A percentile compares a stretch with the other conserved stretches of the same genome.
These are phyloP conservation scores for Tetradesmus lagerheimii DNA, from an alignment of 139 green algal species.

Conservation along the genomic window DNA sequence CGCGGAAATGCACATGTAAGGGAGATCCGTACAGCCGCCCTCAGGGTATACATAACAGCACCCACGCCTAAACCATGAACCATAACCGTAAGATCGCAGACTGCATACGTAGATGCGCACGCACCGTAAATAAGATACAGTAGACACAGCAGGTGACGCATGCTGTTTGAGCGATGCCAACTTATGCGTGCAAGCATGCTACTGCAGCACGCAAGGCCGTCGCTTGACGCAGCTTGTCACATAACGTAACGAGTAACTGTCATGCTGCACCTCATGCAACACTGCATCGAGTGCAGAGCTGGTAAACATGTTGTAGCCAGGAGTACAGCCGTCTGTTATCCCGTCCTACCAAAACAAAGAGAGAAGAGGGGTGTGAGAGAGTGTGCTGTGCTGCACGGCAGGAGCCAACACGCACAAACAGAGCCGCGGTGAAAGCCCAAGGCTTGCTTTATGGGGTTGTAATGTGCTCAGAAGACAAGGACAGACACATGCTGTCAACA, in stretches of 20 bases:
- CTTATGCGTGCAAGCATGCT: neutral
- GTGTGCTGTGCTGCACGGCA: neutral
- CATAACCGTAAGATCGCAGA: neutral
- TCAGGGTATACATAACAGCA: no score
- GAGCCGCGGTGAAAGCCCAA: neutral
- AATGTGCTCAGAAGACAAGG: neutral
- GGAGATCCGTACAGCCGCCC: no score
- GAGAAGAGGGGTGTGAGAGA: neutral
- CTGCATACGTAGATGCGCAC: neutral
- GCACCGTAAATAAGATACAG: neutral
- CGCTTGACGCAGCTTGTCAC: neutral
- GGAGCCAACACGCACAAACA: neutral
- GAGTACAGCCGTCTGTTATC: neutral
- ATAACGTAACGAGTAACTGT: neutral
- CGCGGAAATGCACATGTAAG: neutral
- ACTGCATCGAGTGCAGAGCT: neutral
- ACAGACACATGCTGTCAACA: neutral
- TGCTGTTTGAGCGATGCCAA: no score
- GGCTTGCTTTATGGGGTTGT: neutral
- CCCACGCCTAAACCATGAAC: no score
- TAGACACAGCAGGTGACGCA: no score
- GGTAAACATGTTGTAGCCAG: neutral
- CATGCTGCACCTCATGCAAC: neutral
- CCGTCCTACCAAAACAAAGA: neutral
- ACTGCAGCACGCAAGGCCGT: no score